Conservation (phyloP, 2,329 filamentous ascomycete species). For the Xenoacremonium recifei region DNA sequence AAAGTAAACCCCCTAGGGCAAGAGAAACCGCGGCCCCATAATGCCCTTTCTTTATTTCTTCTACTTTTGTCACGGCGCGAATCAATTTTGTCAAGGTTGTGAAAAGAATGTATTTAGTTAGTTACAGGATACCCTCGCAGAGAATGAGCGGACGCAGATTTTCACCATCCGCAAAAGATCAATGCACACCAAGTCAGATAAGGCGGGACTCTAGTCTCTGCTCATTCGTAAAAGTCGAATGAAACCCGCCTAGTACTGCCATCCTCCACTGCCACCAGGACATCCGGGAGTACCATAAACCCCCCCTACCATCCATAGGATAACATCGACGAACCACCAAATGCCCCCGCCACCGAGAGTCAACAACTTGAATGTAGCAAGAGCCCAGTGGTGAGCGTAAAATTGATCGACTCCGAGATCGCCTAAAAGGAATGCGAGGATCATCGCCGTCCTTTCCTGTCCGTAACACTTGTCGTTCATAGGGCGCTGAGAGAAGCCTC, state of each 20-base stretch:
- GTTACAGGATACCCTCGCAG: no score
- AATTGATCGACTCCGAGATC: constrained; percentile 15
- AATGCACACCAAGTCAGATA: no score
- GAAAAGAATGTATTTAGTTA: no score
- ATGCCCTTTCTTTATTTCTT: no score
- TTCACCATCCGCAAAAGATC: no score
- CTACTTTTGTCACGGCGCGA: no score
- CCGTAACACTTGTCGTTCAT: constrained; percentile 15
- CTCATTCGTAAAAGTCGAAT: no score
- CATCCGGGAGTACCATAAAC: constrained; percentile 21
- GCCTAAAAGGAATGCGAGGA: constrained; percentile 14
- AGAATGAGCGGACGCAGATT: no score
- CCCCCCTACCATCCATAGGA: constrained; percentile 22
- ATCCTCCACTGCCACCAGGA: constrained; percentile 12
- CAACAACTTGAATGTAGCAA: constrained; percentile 17
- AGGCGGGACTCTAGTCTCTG: no score
- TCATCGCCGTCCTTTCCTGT: constrained; percentile 20
- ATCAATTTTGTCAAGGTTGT: no score
- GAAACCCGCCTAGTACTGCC: constrained; percentile 10
- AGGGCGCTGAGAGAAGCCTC: constrained; percentile 14
- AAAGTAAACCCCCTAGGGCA: no score
- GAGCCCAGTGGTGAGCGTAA: constrained; percentile 17
- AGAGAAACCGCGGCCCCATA: no score
- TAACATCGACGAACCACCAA: constrained; percentile 16
- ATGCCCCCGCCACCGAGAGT: constrained; percentile 15